phyloP scores from a whole-genome alignment of 208 protist genomes.

The Angomonas deanei region DNA sequence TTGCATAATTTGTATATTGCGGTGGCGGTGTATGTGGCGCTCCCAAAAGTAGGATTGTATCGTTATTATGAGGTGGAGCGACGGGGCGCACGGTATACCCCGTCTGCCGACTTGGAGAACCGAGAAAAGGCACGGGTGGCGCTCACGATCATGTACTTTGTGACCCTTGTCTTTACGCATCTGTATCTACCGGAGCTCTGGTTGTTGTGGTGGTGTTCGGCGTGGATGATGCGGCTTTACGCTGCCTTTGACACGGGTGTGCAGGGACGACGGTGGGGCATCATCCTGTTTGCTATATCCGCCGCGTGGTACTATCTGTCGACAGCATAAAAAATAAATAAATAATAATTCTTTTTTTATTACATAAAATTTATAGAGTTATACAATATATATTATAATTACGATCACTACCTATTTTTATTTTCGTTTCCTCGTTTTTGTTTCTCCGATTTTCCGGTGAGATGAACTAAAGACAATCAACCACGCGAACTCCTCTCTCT shows the following conservation, averaged over 20 bases:
- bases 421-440: neutral
- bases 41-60: conserved; percentile 19
- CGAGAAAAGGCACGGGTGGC: conserved; percentile 26
- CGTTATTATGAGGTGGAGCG: neutral
- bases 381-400: neutral
- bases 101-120: neutral
- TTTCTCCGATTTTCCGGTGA: neutral
- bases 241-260: conserved; percentile 14
- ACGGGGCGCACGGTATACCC: neutral
- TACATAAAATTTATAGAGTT: neutral
- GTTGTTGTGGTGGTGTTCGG: conserved; percentile 17
- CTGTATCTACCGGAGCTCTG: conserved; percentile 18
- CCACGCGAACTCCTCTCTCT: too few species aligned
- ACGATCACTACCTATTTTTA: neutral
- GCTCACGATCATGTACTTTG: conserved; percentile 36
- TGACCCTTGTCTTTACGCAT: conserved; percentile 28
- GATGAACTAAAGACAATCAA: too few species aligned
- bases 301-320: conserved; percentile 13
- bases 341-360: conserved; percentile 8
- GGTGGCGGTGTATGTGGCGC: conserved; percentile 22
- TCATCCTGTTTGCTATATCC: conserved; percentile 27
- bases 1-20: conserved; percentile 28
- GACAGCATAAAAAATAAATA: neutral
- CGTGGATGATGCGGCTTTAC: conserved; percentile 19
- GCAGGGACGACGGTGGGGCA: conserved; percentile 11